Evolutionary conservation across 2,329 filamentous ascomycete species (phyloP).

Genomic region (Aspergillus fumigatiaffinis): DNA sequence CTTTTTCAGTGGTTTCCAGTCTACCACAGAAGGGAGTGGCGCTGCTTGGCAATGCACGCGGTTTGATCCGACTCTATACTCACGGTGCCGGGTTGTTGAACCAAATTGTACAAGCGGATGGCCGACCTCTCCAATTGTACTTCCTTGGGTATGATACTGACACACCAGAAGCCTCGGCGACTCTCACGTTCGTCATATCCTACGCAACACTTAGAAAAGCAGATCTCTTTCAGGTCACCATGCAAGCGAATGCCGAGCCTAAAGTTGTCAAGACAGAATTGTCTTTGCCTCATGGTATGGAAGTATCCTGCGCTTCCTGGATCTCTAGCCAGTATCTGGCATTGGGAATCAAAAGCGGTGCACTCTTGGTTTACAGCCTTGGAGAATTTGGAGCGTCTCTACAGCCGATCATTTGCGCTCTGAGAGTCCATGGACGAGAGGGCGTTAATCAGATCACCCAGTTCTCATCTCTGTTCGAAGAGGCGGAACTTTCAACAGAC

Average conservation of each 20-base stretch:
- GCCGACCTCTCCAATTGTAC: constrained; percentile 27
- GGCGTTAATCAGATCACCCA: constrained; percentile 63
- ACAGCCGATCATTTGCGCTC: constrained; percentile 21
- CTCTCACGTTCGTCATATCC: constrained; percentile 24
- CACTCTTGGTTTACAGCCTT: constrained; percentile 47
- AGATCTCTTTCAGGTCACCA: constrained; percentile 25
- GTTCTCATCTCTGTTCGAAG: constrained; percentile 13
- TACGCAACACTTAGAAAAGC: constrained; percentile 24
- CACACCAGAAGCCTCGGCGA: constrained; percentile 1
- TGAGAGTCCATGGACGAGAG: constrained; percentile 50
- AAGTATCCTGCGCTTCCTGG: constrained; percentile 49
- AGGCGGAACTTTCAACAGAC: constrained; percentile 15
- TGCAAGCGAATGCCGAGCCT: constrained; percentile 9
- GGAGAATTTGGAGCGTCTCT: constrained; percentile 11
- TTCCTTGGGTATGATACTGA: constrained; percentile 18
- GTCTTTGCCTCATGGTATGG: constrained; percentile 43
- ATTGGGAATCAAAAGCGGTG: constrained; percentile 55
- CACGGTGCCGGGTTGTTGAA: constrained; percentile 27
- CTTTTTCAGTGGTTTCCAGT: constrained; percentile 28
- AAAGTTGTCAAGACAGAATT: constrained; percentile 39
- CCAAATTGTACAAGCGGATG: constrained; percentile 21
- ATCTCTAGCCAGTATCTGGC: constrained; percentile 37
- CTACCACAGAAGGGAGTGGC: constrained; percentile 28
- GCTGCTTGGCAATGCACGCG: constrained; percentile 31
- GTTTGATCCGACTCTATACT: constrained; percentile 32